Evolutionary conservation across 768 basidiomycete species (phyloP).

Genomic region (Leucocoprinus sp.): DNA sequence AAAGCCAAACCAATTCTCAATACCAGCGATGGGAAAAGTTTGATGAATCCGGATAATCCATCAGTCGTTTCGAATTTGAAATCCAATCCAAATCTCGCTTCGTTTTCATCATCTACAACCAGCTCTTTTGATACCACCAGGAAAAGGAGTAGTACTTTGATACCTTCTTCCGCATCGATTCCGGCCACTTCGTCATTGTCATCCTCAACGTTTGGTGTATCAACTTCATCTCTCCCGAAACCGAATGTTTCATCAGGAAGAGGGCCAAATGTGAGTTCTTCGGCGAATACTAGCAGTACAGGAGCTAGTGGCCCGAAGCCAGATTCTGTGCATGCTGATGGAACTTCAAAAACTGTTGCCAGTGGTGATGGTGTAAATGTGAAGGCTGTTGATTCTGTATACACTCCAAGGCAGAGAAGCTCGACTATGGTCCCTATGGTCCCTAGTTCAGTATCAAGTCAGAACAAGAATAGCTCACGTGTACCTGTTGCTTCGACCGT

Average conservation of each 20-base stretch:
- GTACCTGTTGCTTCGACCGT: slow-evolving; percentile 18
- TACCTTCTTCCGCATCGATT: slow-evolving; percentile 19
- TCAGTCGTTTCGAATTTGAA: neutral
- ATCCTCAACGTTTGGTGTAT: slow-evolving; percentile 13
- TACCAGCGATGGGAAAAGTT: slow-evolving; percentile 9
- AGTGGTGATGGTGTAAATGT: slow-evolving; percentile 4
- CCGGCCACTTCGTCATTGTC: slow-evolving; percentile 12
- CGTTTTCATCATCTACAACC: slow-evolving; percentile 3
- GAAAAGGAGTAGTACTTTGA: slow-evolving; percentile 34
- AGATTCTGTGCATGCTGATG: slow-evolving; percentile 8
- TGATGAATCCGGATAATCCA: slow-evolving; percentile 3
- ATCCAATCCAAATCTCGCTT: slow-evolving; percentile 6
- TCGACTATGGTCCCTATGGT: slow-evolving; percentile 31
- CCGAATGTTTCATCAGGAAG: slow-evolving; percentile 4
- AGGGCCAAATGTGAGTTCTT: slow-evolving; percentile 7
- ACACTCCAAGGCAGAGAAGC: slow-evolving; percentile 26
- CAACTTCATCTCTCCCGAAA: slow-evolving; percentile 15
- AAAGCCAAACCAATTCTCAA: slow-evolving; percentile 1
- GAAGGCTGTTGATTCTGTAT: neutral
- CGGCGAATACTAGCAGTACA: slow-evolving; percentile 2
- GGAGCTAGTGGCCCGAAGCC: slow-evolving; percentile 2
- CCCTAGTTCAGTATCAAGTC: slow-evolving; percentile 15
- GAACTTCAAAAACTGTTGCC: slow-evolving; percentile 13
- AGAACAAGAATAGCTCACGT: slow-evolving; percentile 17
- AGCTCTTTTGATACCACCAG: slow-evolving; percentile 11